These are phyloP conservation scores for Penicillium sp. DNA, from an alignment of 2,329 filamentous ascomycete genomes.

Conservation along the genomic window DNA sequence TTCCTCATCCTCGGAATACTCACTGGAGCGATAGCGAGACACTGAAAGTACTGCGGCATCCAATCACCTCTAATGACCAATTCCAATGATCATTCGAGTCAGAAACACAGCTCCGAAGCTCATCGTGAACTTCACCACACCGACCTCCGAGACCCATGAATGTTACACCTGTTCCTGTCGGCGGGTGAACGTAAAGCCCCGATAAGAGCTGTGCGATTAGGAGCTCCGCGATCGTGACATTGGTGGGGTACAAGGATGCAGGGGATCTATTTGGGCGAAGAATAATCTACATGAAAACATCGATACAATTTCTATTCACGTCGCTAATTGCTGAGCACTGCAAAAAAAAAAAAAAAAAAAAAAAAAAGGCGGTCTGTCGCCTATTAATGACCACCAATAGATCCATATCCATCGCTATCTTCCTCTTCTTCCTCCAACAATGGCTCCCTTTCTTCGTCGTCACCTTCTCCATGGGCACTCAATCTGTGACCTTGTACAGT, in stretches of 20 bases:
- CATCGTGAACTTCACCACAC: not conserved
- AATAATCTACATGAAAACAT: not conserved
- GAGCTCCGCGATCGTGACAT: not conserved
- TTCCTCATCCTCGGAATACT: not conserved
- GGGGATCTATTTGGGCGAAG: not conserved
- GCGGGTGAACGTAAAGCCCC: not conserved
- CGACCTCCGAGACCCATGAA: not conserved
- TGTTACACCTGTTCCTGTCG: not conserved
- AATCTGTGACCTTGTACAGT: slow-evolving; percentile 19
- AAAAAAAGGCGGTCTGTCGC: not conserved
- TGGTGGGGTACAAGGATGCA: not conserved
- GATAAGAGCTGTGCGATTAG: not conserved
- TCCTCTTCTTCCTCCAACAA: slow-evolving; percentile 25
- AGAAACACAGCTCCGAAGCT: not conserved
- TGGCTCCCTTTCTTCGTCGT: slow-evolving; percentile 27
- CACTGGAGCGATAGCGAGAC: not conserved
- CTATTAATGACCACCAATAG: not conserved
- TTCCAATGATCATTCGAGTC: not conserved
- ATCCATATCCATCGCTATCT: not conserved
- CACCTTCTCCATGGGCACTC: slow-evolving; percentile 6
- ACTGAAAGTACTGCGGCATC: not conserved
- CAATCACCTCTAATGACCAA: not conserved
- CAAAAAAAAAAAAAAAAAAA: not conserved
- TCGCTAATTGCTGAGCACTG: not conserved
- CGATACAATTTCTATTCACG: not conserved